Evolutionary conservation across 1,139 yeast species (phyloP), one percentile per base, ranked within the genome.

Genomic region (Blastobotrys elegans): DNA sequence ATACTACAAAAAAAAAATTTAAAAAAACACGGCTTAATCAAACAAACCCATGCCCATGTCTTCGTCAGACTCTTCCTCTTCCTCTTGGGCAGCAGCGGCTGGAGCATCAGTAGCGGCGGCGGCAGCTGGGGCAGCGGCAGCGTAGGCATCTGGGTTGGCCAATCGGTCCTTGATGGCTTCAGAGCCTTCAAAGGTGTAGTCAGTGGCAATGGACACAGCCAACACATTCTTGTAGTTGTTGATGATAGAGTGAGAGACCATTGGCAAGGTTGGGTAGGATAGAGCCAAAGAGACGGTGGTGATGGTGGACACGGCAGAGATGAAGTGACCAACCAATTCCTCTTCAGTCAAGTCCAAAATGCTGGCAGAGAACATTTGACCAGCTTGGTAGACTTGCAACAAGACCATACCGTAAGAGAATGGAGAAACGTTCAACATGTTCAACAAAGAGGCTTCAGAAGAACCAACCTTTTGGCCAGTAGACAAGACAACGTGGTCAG

Each of bases 401-500:
- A 92, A 86, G 69, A 88, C 74, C 84, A 92, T 77, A 87, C 98
- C 99, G 76, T 86, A 92, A 68, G 98, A 88, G 85, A 92, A 92
- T 67, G 99, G 99, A 75, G 98, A 94, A 73, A 92, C 90, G 95
- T 92, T 85, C 79, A 92, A 84, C 97, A 92, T 88, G 90, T 92
- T 92, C 75, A 92, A 85, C 77, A 92, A 82, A 66, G 97, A 74
- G 64, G 99, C 98, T 82, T 92, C 99, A 69, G 98, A 92, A 67
- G 95, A 96, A 80, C 99, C 99, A 69, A 92, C 98, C 77, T 77
- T 88, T 72, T 70, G 70, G 69, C 87, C 87, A 58, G 84, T 80
- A 60, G 76, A 81, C 70, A 90, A 96, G 72, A 92, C 96, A 81
- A 87, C 87, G 70, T 92, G 96, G 72, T 94, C 98, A 65, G 86